These are phyloP conservation scores for Rickenella mellea DNA, from an alignment of 768 basidiomycete genomes.

Conservation along the genomic window DNA sequence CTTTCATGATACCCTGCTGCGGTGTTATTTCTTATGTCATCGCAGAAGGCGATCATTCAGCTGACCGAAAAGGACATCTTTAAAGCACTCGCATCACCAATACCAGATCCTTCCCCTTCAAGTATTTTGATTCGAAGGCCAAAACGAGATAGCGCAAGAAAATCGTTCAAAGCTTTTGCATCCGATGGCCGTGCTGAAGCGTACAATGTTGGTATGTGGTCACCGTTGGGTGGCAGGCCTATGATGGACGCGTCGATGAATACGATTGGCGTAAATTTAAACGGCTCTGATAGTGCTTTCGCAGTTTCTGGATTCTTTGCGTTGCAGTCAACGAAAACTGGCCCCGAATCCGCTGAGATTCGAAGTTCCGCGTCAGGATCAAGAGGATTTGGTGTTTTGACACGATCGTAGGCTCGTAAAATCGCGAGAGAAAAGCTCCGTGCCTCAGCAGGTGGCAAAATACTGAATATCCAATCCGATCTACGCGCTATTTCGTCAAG, in stretches of 20 bases:
- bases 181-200: conserved; percentile 31
- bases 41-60: conserved; percentile 2
- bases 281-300: conserved; percentile 35
- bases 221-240: conserved; percentile 40
- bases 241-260: conserved; percentile 53
- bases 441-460: conserved; percentile 39
- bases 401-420: conserved; percentile 3
- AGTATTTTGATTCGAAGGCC: conserved; percentile 38
- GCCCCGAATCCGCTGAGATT: conserved; percentile 3
- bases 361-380: conserved; percentile 24
- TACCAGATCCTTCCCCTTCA: conserved; percentile 34
- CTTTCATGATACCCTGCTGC: conserved; percentile 47
- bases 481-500: conserved; percentile 26
- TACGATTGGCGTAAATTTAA: conserved; percentile 25
- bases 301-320: conserved; percentile 45
- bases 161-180: conserved; percentile 24
- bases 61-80: conserved; percentile 58
- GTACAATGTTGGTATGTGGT: conserved; percentile 46
- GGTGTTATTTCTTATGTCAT: not conserved
- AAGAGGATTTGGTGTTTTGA: not conserved
- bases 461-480: conserved; percentile 42
- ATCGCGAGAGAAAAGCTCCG: conserved; percentile 8
- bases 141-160: conserved; percentile 28
- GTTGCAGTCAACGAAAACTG: conserved; percentile 48
- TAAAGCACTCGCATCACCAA: conserved; percentile 51